phyloP scores from a whole-genome alignment of 768 basidiomycete genomes.

The Lactarius hatsudake region DNA sequence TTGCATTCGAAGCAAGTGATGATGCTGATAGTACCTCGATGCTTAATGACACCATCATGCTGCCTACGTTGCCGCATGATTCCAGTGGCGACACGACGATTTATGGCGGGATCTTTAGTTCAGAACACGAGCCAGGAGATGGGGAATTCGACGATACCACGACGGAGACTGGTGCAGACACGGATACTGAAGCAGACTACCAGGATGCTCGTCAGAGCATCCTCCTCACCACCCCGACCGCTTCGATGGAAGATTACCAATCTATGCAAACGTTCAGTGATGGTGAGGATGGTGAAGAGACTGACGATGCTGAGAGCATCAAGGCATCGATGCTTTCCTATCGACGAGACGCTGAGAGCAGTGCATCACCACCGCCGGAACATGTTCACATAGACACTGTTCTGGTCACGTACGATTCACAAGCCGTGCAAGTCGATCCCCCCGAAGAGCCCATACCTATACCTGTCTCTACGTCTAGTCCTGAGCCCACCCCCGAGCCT shows the following conservation, averaged over 20 bases:
- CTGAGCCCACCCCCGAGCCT: slow-evolving; percentile 28
- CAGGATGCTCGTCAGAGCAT: slow-evolving; percentile 71
- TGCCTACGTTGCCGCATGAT: slow-evolving; percentile 28
- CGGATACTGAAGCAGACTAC: slow-evolving; percentile 70
- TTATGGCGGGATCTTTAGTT: slow-evolving; percentile 22
- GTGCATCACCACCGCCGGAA: slow-evolving; percentile 20
- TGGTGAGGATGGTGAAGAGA: slow-evolving; percentile 57
- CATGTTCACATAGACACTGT: slow-evolving; percentile 26
- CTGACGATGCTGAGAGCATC: slow-evolving; percentile 66
- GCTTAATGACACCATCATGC: slow-evolving; percentile 21
- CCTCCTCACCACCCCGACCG: slow-evolving; percentile 59
- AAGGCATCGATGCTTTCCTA: slow-evolving; percentile 53
- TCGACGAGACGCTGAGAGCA: slow-evolving; percentile 24
- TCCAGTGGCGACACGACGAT: slow-evolving; percentile 35
- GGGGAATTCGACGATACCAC: slow-evolving; percentile 38
- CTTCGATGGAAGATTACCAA: slow-evolving; percentile 40
- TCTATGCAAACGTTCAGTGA: slow-evolving; percentile 43
- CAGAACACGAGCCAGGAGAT: slow-evolving; percentile 39
- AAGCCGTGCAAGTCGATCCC: slow-evolving; percentile 37
- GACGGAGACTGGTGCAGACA: slow-evolving; percentile 65
- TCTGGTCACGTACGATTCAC: slow-evolving; percentile 52
- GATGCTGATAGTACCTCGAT: slow-evolving; percentile 10
- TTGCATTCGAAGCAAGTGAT: slow-evolving; percentile 17
- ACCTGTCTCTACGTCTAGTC: neutral
- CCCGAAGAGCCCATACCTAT: slow-evolving; percentile 29